Base-by-base conservation (phyloP, 352 stramenopile species). In the Globisporangium iwayamae region DNA sequence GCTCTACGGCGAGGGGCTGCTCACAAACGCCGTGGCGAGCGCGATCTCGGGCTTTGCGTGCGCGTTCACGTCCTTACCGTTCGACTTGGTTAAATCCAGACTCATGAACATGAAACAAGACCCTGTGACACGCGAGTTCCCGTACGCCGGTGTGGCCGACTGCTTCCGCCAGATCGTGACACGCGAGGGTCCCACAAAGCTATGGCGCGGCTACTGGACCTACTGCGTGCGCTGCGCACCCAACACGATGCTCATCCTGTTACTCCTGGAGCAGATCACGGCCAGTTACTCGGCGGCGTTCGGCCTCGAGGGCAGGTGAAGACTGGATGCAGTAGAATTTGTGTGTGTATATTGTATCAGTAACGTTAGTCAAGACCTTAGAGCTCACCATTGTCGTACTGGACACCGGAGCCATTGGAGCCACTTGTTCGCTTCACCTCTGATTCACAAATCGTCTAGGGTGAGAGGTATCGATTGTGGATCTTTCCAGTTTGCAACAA, bases 161-260 rank as follows among this genome's bases (percentile, higher is more conserved):
- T 98, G 93, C 79, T 96, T 96, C 57, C 68, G 86, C 30, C 89
- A 99, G 85, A 98, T 99, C 65, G 62, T 97, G 1, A 87, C 87
- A 64, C 96, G 96, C 66, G 97, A 99, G 73, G 97, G 97, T 11
- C 83, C 94, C 10, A 71, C 83, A 14, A 96, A 97, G 67, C 97
- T 99, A 48, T 99, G 97, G 87, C 95, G 83, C 57, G 97, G 97
- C 25, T 99, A 99, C 81, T 95, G 85, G 69, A 98, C 97, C 1
- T 99, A 99, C 76, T 99, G 99, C 82, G 94, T 89, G 62, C 89
- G 97, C 66, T 99, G 96, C 73, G 97, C 97, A 34, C 97, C 97
- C 18, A 98, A 99, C 83, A 96, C 97, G 20, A 99, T 99, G 97
- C 99, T 99, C 73, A 98, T 99, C 70, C 82, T 99, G 63, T 78